A percentile compares a stretch with the other conserved stretches of the same genome.
These are phyloP conservation scores for Diutina siamensis DNA, from an alignment of 1,139 yeast species.

Conservation along the genomic window DNA sequence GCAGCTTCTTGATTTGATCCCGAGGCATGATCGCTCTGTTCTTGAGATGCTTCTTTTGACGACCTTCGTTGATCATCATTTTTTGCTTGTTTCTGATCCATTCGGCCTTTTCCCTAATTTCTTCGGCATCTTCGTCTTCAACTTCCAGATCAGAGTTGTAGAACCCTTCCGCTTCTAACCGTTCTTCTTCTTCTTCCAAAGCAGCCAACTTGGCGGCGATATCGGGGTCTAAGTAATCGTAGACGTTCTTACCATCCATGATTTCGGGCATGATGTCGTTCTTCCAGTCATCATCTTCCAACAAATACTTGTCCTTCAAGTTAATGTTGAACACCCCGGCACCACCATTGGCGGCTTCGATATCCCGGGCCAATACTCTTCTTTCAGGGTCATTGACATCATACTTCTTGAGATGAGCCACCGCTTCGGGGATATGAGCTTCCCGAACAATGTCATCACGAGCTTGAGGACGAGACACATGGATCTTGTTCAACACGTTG, in stretches of 20 bases:
- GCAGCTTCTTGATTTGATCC: slow-evolving; percentile 68
- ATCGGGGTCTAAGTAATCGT: slow-evolving; percentile 94
- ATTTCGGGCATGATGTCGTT: slow-evolving; percentile 95
- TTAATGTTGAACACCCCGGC: slow-evolving; percentile 96
- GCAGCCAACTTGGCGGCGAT: slow-evolving; percentile 89
- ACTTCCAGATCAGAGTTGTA: slow-evolving; percentile 82
- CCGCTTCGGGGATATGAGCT: slow-evolving; percentile 74
- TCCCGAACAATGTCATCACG: slow-evolving; percentile 80
- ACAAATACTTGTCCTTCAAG: slow-evolving; percentile 78
- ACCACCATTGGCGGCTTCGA: slow-evolving; percentile 93
- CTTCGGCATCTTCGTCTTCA: slow-evolving; percentile 43
- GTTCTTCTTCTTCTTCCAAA: slow-evolving; percentile 93
- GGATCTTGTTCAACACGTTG: slow-evolving; percentile 87
- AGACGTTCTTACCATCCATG: slow-evolving; percentile 90
- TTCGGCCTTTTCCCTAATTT: slow-evolving; percentile 68
- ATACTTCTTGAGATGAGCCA: slow-evolving; percentile 46
- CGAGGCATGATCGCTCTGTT: slow-evolving; percentile 92
- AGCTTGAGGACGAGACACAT: slow-evolving; percentile 80
- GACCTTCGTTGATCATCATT: slow-evolving; percentile 80
- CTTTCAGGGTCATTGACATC: slow-evolving; percentile 76
- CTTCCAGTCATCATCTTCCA: slow-evolving; percentile 97
- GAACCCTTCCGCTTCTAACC: slow-evolving; percentile 87
- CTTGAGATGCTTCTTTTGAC: slow-evolving; percentile 78
- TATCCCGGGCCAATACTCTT: slow-evolving; percentile 71
- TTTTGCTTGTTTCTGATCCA: slow-evolving; percentile 96